Base-by-base conservation (phyloP, 106 monocot species). In the Allium fistulosum region DNA sequence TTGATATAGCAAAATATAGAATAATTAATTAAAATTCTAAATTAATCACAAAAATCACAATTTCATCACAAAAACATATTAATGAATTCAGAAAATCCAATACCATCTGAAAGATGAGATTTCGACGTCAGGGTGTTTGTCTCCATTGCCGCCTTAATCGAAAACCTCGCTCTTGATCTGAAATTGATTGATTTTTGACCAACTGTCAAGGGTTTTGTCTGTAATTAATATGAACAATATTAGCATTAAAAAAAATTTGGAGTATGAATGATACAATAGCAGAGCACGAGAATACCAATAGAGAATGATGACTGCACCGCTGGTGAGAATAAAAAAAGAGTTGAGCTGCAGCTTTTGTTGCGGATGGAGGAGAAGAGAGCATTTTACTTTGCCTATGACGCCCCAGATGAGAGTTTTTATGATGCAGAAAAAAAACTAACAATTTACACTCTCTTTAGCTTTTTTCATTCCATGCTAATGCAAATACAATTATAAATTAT, bases 81-180 rank as follows among this genome's bases (percentile, higher is more conserved):
- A 28, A 1, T 28, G 28, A 28, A 28, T 28, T 28, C 28, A 28
- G 28, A 14, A 63, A 46, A 15, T 8, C 46, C 59, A 22, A 60
- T 63, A 63, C 62, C 62, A 17, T 37, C 62, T 16, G 46, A 63
- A 63, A 63, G 37, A 46, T 46, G 37, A 46, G 62, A 63, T 63
- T 63, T 63, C 28, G 62, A n/a, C 37, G 15, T 46, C 37, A 15
- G 46, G 1, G 62, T 63, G 7, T 63, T 47, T 1, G 62, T 63
- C 62, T 47, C 13, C 62, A 47, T 47, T 27, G n/a, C 47, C 47
- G 62, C 62, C 13, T 47, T 46, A 46, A 63, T 13, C 46, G 62
- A 15, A 45, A 63, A 37, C 62, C 62, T 63, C 7, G 62, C 37
- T 2, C 37, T 45, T n/a, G n/a, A 63, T 11, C 46, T 7, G 62